Evolutionary conservation across 2,329 filamentous ascomycete genomes (phyloP), one percentile per base, ranked within the genome.

Genomic region (Penicillium sp.): DNA sequence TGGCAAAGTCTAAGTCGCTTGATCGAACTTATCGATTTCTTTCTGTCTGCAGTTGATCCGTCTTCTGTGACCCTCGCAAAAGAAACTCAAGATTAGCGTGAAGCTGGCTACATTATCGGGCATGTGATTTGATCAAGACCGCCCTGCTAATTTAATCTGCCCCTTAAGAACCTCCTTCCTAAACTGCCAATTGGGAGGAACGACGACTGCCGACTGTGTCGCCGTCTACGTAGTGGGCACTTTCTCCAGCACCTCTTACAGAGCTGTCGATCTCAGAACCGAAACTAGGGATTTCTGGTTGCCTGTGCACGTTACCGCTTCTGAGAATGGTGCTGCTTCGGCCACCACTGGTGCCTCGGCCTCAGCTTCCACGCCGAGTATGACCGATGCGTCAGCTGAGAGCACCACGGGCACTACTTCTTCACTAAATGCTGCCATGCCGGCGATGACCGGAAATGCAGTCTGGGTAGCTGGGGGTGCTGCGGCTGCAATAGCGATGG

Each of bases 381-480:
- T 29, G 7, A 48, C 47, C 3, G 29, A 5, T 32, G 43, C 43
- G 12, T 42, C 38, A n/a, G 45, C 48, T 45, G 26, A 24, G 5
- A 46, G 34, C 7, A 12, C n/a, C n/a, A 39, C 37, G 13, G 35
- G 35, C 1, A 37, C 34, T 7, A 34, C 49, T 29, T 34, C 12
- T 3, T 45, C 47, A 4, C 34, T 38, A 6, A 56, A 56, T 11
- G 54, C 54, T 26, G 54, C 52, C 38, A 45, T 55, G 50, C 54
- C 52, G 1, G 47, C 48, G 45, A 46, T 53, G 9, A 55, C 52
- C 36, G 52, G 45, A 25, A 51, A 51, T 18, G 45, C 44, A 4
- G 44, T 39, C 37, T 56, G 52, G 54, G 46, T 47, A 29, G 54
- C 46, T 35, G 50, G 54, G 8, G 54, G 54, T 42, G 51, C 47